Conservation (phyloP, 495 filamentous ascomycete species). For the Xylaria flabelliformis region DNA sequence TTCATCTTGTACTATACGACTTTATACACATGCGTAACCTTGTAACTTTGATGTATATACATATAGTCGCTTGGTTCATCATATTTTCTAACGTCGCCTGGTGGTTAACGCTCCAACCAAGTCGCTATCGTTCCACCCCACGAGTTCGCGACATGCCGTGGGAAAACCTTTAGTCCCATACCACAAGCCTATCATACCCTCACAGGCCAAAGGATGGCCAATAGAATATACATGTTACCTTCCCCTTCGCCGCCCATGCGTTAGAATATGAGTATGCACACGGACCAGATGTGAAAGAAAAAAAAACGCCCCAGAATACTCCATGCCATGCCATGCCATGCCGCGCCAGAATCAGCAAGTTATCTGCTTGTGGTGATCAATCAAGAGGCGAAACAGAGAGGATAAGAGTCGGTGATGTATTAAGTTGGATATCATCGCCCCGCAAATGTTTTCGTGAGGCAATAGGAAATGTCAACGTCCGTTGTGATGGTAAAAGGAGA, state of each 20-base stretch:
- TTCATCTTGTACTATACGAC: constrained; percentile 35
- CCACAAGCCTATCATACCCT: background rate
- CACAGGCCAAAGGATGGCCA: background rate
- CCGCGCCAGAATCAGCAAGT: constrained; percentile 24
- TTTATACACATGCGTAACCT: constrained; percentile 37
- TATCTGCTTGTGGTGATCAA: constrained; percentile 27
- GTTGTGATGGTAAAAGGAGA: background rate
- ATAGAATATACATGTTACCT: constrained; percentile 19
- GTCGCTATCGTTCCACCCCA: constrained; percentile 1
- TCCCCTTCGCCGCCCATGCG: constrained; percentile 36
- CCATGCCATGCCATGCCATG: constrained; percentile 35
- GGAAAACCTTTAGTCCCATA: background rate
- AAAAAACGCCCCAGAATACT: constrained; percentile 30
- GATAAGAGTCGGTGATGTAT: constrained; percentile 16
- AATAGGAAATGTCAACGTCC: constrained; percentile 24
- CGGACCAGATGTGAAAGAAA: constrained; percentile 26
- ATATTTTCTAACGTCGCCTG: constrained; percentile 1
- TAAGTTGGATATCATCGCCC: constrained; percentile 38
- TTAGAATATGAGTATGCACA: constrained; percentile 21
- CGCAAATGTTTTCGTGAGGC: constrained; percentile 28
- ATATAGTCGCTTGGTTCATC: constrained; percentile 27
- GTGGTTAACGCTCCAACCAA: constrained; percentile 7
- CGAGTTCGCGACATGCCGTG: background rate
- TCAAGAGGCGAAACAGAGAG: constrained; percentile 4
- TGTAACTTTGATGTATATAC: constrained; percentile 27